Evolutionary conservation across 495 filamentous ascomycete species (phyloP), one percentile per base, ranked within the genome.

Genomic region (Penicillium ochrochloron): DNA sequence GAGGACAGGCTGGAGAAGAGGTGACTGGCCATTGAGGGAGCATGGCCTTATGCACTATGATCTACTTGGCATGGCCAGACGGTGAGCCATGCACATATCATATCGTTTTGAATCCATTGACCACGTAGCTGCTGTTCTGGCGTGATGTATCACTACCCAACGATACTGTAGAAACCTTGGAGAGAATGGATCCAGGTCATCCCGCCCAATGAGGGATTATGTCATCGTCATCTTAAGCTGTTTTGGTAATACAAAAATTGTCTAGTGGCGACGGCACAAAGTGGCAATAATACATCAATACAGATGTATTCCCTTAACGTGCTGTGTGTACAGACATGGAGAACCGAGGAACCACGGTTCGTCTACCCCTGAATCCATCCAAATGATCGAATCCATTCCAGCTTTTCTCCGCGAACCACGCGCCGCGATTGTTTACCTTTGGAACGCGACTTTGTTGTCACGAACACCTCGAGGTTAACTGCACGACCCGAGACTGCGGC

Each of bases 341-440:
- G 34, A 60, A 50, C 51, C 51, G 51, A 57, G 55, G 68, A 75
- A 72, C 75, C 77, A 70, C 71, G 77, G 77, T 76, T 75, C 73
- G 65, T 69, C 66, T 73, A 75, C 75, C 77, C 65, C 65, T 68
- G 70, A 72, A 67, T 65, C 62, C 62, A 54, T 39, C 44, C 48
- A 48, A 25, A 48, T 14, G 2, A 15, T 44, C 42, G 42, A 44
- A 60, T 37, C n/a, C 21, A 15, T 58, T 9, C 25, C 44, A 48
- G 44, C 44, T 48, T 25, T 51, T 46, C 63, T 64, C 53, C 59
- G 57, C 54, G 58, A 70, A 67, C 57, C 65, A 62, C 61, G 65
- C 62, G 66, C 15, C n/a, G 27, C 27, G 46, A 54, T 66, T 73
- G 63, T 73, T 73, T 75, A 71, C 59, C 60, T 66, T 61, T 58